These are phyloP conservation scores for Diaporthe aspalathi DNA, from an alignment of 2,329 filamentous ascomycete genomes.

Conservation along the genomic window DNA sequence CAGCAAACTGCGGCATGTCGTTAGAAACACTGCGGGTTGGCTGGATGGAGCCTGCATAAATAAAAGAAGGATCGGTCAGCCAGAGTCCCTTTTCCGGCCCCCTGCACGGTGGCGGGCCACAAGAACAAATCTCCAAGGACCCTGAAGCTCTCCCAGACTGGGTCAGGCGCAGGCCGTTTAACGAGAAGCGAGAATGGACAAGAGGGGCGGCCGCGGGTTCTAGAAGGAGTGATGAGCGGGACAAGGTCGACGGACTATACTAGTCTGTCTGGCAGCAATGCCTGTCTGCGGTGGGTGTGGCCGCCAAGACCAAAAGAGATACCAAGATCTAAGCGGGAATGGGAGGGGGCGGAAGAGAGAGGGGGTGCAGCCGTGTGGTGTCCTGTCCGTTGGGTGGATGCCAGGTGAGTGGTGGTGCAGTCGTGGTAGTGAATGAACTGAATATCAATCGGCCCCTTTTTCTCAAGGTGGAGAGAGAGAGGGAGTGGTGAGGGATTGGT, in stretches of 20 bases:
- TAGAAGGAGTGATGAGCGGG: slow-evolving; percentile 30
- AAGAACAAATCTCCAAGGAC: slow-evolving; percentile 36
- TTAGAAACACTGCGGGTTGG: slow-evolving; percentile 49
- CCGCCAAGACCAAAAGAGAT: slow-evolving; percentile 26
- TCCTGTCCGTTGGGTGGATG: no score
- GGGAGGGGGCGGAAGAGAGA: slow-evolving; percentile 7
- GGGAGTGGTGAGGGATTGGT: not conserved
- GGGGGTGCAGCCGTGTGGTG: slow-evolving; percentile 10
- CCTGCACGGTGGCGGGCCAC: slow-evolving; percentile 36
- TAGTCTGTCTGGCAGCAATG: not conserved
- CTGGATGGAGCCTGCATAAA: slow-evolving; percentile 47
- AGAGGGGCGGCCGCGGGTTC: slow-evolving; percentile 31
- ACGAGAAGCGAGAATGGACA: slow-evolving; percentile 34
- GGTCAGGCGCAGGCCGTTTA: slow-evolving; percentile 24
- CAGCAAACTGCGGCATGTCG: slow-evolving; percentile 62
- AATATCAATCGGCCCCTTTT: slow-evolving; percentile 32
- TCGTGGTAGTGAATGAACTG: slow-evolving; percentile 12
- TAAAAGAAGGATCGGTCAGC: slow-evolving; percentile 45
- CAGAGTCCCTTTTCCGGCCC: slow-evolving; percentile 33
- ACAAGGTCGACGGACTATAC: not conserved
- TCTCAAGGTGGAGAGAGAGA: slow-evolving; percentile 13
- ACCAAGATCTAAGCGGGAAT: slow-evolving; percentile 17
- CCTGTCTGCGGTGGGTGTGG: slow-evolving; percentile 24
- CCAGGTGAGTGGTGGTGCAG: not conserved
- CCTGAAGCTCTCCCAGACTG: slow-evolving; percentile 37